phyloP scores from a whole-genome alignment of 768 basidiomycete genomes.

The Pulveroboletus sp. region DNA sequence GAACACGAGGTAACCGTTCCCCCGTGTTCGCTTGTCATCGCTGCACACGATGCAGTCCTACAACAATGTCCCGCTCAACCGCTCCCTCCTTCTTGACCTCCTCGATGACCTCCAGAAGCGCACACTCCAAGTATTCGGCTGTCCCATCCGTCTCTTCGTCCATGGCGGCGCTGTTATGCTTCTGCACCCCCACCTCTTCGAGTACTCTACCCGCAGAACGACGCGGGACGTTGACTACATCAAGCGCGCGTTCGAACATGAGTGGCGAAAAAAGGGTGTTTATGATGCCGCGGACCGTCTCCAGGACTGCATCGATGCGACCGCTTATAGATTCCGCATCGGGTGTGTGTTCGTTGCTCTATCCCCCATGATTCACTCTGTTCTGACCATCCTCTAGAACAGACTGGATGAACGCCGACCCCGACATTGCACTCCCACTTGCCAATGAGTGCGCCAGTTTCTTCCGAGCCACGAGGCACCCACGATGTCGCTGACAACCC shows the following conservation, averaged over 20 bases:
- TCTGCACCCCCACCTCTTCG: constrained; percentile 47
- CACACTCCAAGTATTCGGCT: constrained; percentile 44
- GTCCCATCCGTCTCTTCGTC: constrained; percentile 56
- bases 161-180: constrained; percentile 79
- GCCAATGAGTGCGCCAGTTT: constrained; percentile 50
- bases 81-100: constrained; percentile 38
- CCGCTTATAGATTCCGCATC: constrained; percentile 46
- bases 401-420: constrained; percentile 80
- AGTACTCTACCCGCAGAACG: constrained; percentile 42
- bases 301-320: constrained; percentile 52
- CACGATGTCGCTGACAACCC: constrained; percentile 5
- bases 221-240: constrained; percentile 73
- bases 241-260: constrained; percentile 54
- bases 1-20: constrained; percentile 1
- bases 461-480: not conserved
- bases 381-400: constrained; percentile 15
- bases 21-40: not conserved
- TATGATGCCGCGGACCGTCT: constrained; percentile 54
- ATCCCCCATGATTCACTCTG: not conserved
- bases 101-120: constrained; percentile 53
- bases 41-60: constrained; percentile 22
- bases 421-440: constrained; percentile 70
- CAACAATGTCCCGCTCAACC: constrained; percentile 36
- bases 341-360: constrained; percentile 34
- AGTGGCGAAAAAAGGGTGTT: constrained; percentile 49